phyloP scores from a whole-genome alignment of 2,329 filamentous ascomycete species.

The Aspergillus piperis region DNA sequence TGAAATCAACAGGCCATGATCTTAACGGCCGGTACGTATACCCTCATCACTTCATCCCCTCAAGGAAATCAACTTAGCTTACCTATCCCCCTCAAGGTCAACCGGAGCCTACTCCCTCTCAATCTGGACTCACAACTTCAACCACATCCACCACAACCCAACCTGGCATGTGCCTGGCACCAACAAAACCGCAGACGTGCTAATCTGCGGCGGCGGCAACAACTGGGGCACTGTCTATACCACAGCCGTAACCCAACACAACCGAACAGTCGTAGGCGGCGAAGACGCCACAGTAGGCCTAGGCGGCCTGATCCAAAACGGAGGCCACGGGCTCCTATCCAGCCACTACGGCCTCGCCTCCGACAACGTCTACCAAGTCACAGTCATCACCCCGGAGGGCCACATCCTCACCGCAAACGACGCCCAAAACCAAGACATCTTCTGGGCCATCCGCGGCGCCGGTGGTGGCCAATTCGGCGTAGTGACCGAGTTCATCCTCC shows the following conservation, averaged over 20 bases:
- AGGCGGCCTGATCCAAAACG: slow-evolving; percentile 33
- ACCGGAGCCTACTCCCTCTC: slow-evolving; percentile 47
- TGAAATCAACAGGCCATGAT: slow-evolving; percentile 31
- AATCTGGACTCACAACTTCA: slow-evolving; percentile 52
- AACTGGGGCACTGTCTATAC: slow-evolving; percentile 18
- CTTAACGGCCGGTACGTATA: slow-evolving; percentile 23
- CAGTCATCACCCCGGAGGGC: slow-evolving; percentile 28
- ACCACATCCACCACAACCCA: slow-evolving; percentile 31
- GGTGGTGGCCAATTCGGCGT: slow-evolving; percentile 36
- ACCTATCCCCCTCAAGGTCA: slow-evolving; percentile 30
- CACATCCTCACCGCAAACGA: slow-evolving; percentile 38
- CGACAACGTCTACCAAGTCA: slow-evolving; percentile 29
- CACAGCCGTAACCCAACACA: slow-evolving; percentile 21
- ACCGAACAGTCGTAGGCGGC: slow-evolving; percentile 51
- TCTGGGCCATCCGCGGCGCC: slow-evolving; percentile 54
- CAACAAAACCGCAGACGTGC: slow-evolving; percentile 16
- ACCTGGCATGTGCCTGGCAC: slow-evolving; percentile 15
- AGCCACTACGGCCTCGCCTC: slow-evolving; percentile 28
- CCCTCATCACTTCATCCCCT: too few relatives aligned
- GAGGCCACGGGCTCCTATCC: slow-evolving; percentile 31
- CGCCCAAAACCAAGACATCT: slow-evolving; percentile 49
- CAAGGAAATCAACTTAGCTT: background rate
- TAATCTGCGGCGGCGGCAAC: slow-evolving; percentile 21
- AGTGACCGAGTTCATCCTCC: slow-evolving; percentile 25
- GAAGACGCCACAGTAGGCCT: slow-evolving; percentile 57